Base-by-base conservation (phyloP, 129 eudicot species). In the Smallanthus sonchifolius region DNA sequence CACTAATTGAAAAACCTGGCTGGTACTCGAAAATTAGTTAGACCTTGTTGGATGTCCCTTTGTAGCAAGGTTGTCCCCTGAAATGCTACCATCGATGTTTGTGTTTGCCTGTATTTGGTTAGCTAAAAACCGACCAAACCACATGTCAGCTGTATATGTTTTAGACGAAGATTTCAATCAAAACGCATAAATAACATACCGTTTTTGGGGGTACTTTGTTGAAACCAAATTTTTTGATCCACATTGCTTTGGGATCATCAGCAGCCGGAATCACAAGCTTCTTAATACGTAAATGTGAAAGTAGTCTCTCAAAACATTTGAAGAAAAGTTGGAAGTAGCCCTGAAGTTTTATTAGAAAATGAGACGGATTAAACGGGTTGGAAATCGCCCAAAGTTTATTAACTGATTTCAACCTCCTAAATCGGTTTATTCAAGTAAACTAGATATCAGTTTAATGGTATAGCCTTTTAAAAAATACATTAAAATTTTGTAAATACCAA, bases 211-310 rank as follows among this genome's bases (percentile, higher is more conserved):
- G 59, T 72, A 94, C 75, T 75, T 70, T 80, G 5, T 4, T 32
- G 57, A 94, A 94, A 48, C 92, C 93, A 71, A 86, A 86, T 75
- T 82, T 87, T 3, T 82, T 55, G 6, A 79, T 83, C 98, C 98
- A 94, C 67, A 94, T 82, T 47, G 93, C 63, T 67, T 73, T 78
- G 3, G 91, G 93, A 37, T 81, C 84, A 9, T 83, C 89, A 34
- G 91, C 87, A 55, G 98, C 92, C 19, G 97, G 98, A 52, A 94
- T 77, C 75, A 94, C 89, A 43, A 94, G 49, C 64, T 76, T 87
- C 76, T 83, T 87, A 17, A 90, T 77, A 4, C 80, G 68, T 69
- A 88, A 60, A 36, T 70, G 78, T 2, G 92, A 84, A 4, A 94
- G 83, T 72, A 94, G 70, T 68, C 75, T 86, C 84, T 88, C 96